phyloP scores from a whole-genome alignment of 1,284 basidiomycete genomes.

The Coriolopsis trogii region DNA sequence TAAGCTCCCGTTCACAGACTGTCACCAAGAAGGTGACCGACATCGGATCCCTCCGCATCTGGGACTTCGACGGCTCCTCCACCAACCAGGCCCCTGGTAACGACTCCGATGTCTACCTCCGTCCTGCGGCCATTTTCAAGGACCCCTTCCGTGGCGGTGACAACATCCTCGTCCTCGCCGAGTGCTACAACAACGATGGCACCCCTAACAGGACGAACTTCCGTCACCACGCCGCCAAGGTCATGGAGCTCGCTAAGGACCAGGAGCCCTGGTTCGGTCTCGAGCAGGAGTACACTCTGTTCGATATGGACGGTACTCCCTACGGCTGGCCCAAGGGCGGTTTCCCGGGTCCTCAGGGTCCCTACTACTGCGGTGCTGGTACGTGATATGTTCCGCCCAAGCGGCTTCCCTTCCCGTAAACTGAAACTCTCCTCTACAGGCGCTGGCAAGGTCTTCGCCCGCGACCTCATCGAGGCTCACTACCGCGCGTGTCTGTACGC shows the following conservation, averaged over 20 bases:
- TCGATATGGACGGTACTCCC: constrained; percentile 90
- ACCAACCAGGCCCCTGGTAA: constrained; percentile 94
- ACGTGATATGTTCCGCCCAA: constrained; percentile 36
- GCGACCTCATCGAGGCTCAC: constrained; percentile 99
- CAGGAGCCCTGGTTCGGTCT: constrained; percentile 96
- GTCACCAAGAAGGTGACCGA: constrained; percentile 84
- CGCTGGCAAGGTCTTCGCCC: constrained; percentile 96
- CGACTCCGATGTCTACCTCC: constrained; percentile 98
- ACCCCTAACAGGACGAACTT: constrained; percentile 98
- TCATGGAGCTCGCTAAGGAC: constrained; percentile 89
- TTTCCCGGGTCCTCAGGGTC: constrained; percentile 99
- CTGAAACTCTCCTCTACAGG: constrained; percentile 48
- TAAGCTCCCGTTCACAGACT: constrained; percentile 51
- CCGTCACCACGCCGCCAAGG: constrained; percentile 89
- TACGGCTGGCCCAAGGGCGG: constrained; percentile 98
- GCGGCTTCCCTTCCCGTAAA: constrained; percentile 12
- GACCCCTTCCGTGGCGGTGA: constrained; percentile 99
- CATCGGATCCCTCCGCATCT: constrained; percentile 86
- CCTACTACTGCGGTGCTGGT: constrained; percentile 99
- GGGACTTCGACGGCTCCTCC: constrained; percentile 99
- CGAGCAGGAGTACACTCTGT: constrained; percentile 99
- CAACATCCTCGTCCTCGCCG: constrained; percentile 96
- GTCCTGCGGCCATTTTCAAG: constrained; percentile 96
- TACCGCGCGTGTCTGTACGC: constrained; percentile 97
- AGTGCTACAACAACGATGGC: constrained; percentile 99